Evolutionary conservation across 768 basidiomycete species (phyloP), one percentile per base, ranked within the genome.

Genomic region (Rhodosporidiobolus odoratus): DNA sequence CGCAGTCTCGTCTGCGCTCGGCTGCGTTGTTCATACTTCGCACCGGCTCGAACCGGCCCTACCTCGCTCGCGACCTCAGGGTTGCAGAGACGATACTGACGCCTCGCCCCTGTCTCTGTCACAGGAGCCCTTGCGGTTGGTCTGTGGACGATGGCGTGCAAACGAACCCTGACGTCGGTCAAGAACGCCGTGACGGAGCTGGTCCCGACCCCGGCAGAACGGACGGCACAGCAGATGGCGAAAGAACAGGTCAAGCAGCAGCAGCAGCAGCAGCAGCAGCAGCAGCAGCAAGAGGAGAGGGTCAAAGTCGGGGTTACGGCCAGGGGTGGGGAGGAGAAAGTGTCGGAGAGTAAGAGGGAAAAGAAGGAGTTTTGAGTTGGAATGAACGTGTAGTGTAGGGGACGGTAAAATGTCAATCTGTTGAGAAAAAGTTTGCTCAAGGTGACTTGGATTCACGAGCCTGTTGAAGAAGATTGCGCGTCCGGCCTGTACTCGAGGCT

Each of bases 101-200:
- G 2, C 27, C n/a, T 17, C 32, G 13, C 47, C 38, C 41, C 35
- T 21, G 7, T 27, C 21, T 43, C n/a, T n/a, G 48, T 2, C 70
- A 25, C 72, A 93, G 94, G 95, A 17, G 90, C 92, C 17, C 89
- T 99, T 69, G 92, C 91, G 75, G 91, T 92, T 50, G 90, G 89
- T 1, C 85, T 92, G 48, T 99, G 95, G 95, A 90, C 92, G 77
- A 91, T 96, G 87, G 90, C 92, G 13, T 94, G 92, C 80, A 87
- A 86, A 73, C 84, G 92, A 60, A 89, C 92, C n/a, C 84, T 97
- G 67, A 84, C 85, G 68, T 83, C 88, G n/a, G 84, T 87, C 54
- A 91, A 92, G 79, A 84, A 85, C 32, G 82, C 88, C 9, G 86
- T 88, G 65, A 88, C 85, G 78, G 88, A 88, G 66, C 77, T 89